Conservation (phyloP, 306 rosid genomes). For the Cajanus cajan region DNA sequence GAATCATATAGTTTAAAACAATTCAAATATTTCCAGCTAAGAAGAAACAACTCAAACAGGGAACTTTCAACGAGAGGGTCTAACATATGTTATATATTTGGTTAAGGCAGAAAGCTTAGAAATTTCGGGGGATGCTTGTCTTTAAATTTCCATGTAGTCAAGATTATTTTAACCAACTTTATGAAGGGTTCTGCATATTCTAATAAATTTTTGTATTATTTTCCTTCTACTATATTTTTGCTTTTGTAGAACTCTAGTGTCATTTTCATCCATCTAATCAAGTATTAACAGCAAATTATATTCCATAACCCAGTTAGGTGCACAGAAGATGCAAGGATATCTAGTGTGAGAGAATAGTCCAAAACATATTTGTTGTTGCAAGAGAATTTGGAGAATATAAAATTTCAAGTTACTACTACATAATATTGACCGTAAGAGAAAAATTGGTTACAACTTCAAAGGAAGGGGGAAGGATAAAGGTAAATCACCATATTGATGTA, state of each 20-base stretch:
- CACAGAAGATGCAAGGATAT: not conserved
- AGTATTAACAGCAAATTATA: not conserved
- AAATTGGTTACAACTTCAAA: not conserved
- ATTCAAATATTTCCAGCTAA: not conserved
- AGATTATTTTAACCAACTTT: not conserved
- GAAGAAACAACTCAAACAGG: conserved; percentile 2
- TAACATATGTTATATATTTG: not conserved
- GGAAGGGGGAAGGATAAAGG: not conserved
- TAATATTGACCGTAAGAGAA: not conserved
- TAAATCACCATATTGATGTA: not conserved
- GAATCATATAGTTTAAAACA: not conserved
- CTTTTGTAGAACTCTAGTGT: not conserved
- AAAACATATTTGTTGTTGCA: not conserved
- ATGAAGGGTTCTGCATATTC: not conserved
- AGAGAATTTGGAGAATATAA: not conserved
- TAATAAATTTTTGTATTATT: not conserved
- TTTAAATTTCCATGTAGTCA: not conserved
- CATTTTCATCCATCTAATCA: not conserved
- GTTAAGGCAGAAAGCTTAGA: not conserved
- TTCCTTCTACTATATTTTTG: not conserved
- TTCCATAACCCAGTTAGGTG: not conserved
- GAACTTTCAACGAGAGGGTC: not conserved
- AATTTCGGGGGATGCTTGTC: not conserved
- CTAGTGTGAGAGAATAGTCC: not conserved
- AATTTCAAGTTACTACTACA: not conserved